Conservation (phyloP, 2,329 filamentous ascomycete genomes). For the Endocalyx cinctus region DNA sequence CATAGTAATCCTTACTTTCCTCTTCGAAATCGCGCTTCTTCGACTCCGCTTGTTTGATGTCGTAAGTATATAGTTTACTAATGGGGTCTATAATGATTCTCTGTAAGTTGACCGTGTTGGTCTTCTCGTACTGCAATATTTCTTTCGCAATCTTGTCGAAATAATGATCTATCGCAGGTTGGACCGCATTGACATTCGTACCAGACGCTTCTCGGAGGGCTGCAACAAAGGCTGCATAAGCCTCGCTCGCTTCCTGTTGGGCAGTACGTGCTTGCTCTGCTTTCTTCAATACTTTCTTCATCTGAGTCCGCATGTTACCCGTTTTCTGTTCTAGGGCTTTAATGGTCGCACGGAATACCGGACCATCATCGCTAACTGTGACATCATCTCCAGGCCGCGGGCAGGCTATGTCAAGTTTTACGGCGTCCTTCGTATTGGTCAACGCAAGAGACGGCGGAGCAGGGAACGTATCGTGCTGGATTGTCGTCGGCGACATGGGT, state of each 20-base stretch:
- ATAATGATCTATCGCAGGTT: conserved; percentile 94
- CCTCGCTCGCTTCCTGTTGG: conserved; percentile 80
- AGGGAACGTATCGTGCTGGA: conserved; percentile 31
- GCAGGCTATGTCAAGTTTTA: conserved; percentile 85
- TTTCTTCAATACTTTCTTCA: conserved; percentile 93
- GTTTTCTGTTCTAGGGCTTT: conserved; percentile 96
- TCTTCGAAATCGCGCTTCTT: conserved; percentile 99
- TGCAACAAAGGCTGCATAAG: conserved; percentile 76
- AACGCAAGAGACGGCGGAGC: conserved; percentile 12
- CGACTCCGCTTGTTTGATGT: conserved; percentile 95
- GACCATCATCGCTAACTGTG: conserved; percentile 82
- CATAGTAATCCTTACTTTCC: conserved; percentile 97
- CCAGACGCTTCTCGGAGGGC: conserved; percentile 81
- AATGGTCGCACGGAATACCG: conserved; percentile 93
- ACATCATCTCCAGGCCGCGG: conserved; percentile 83
- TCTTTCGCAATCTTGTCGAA: conserved; percentile 95
- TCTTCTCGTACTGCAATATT: conserved; percentile 80
- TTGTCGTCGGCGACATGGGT: conserved; percentile 47
- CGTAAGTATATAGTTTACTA: conserved; percentile 83
- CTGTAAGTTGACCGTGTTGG: conserved; percentile 80
- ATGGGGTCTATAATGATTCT: conserved; percentile 94
- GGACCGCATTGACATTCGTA: conserved; percentile 94
- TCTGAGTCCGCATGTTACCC: conserved; percentile 84
- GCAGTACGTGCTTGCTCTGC: conserved; percentile 84
- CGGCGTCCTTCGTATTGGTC: conserved; percentile 41